These are phyloP conservation scores for Aspergillus versicolor DNA, from an alignment of 2,329 filamentous ascomycete species.

Conservation along the genomic window DNA sequence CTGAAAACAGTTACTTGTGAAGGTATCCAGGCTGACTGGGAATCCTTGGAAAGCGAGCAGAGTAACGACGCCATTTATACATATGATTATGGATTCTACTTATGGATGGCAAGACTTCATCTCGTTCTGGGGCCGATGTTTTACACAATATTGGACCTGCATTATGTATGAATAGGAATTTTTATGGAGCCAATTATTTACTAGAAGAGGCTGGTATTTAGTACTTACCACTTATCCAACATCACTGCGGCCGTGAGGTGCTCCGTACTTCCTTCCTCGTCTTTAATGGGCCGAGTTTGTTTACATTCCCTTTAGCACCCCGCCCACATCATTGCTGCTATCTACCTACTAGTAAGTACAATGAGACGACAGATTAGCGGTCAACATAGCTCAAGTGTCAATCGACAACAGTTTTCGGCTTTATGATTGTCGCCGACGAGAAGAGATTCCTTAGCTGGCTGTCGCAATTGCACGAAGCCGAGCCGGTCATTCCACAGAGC, in stretches of 20 bases:
- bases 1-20: background rate
- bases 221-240: no score
- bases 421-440: background rate
- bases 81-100: background rate
- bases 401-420: background rate
- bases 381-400: background rate
- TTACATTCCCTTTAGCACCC: background rate
- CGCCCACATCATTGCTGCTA: no score
- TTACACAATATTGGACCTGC: background rate
- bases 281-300: background rate
- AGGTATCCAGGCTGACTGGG: background rate
- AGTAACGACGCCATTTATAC: background rate
- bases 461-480: constrained; percentile 3
- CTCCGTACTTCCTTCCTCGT: background rate
- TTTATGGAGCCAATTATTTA: no score
- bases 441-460: constrained; percentile 3
- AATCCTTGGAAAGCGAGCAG: background rate
- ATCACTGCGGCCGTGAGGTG: background rate
- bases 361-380: background rate
- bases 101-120: background rate
- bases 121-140: background rate
- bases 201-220: no score
- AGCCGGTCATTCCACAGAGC: background rate
- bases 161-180: no score
- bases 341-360: no score